A percentile compares a stretch with the other conserved stretches of the same genome.
Conservation (phyloP, 768 basidiomycete species). For the Xanthoconium purpureum region DNA sequence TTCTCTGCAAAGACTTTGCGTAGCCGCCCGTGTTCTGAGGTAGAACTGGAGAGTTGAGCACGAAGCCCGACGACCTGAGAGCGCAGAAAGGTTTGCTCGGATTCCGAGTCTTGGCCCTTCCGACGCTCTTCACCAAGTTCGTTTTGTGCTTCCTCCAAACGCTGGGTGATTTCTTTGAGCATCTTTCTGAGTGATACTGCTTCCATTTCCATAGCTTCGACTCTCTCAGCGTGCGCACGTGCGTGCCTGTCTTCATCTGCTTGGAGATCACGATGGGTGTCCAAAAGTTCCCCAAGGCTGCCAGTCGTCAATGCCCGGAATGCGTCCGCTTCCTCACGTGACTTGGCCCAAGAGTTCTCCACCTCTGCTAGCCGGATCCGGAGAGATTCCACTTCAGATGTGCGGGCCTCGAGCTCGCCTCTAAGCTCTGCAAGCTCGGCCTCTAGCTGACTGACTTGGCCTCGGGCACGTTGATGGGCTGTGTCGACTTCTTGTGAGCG, state of each 20-base stretch:
- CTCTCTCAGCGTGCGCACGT: conserved; percentile 78
- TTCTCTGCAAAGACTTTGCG: conserved; percentile 67
- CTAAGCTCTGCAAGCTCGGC: conserved; percentile 74
- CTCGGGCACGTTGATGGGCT: conserved; percentile 66
- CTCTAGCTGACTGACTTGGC: conserved; percentile 69
- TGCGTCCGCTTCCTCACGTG: conserved; percentile 89
- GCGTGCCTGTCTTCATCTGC: conserved; percentile 77
- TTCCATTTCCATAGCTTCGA: conserved; percentile 78
- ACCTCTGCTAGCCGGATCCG: conserved; percentile 67
- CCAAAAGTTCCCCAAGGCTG: conserved; percentile 80
- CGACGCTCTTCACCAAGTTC: conserved; percentile 68
- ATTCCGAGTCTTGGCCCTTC: conserved; percentile 59
- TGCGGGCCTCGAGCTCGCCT: conserved; percentile 75
- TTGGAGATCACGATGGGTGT: conserved; percentile 81
- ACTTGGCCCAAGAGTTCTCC: conserved; percentile 89
- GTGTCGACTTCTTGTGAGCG: conserved; percentile 78
- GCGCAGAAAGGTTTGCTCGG: conserved; percentile 60
- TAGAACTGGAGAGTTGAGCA: conserved; percentile 63
- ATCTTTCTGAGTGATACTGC: conserved; percentile 70
- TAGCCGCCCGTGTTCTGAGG: conserved; percentile 65
- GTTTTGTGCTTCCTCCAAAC: conserved; percentile 63
- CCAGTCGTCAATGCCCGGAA: conserved; percentile 84
- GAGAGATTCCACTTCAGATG: conserved; percentile 69
- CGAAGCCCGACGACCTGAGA: conserved; percentile 75
- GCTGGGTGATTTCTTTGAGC: conserved; percentile 73